Evolutionary conservation across 169 alveolate genomes (phyloP), one percentile per base, ranked within the genome.

Genomic region (Miamiensis avidus): DNA sequence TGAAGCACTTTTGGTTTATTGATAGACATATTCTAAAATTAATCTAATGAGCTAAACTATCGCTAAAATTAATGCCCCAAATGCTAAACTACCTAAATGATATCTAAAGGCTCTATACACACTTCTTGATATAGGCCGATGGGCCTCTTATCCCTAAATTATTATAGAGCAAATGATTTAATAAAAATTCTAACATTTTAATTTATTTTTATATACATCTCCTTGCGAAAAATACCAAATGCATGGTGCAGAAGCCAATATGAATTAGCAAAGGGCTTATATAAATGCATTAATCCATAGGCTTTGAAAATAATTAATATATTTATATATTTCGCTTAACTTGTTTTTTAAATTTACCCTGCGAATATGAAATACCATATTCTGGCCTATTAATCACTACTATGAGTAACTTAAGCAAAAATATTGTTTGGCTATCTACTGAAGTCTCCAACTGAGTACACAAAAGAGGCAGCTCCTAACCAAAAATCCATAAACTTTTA

Each of bases 81-180:
- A 95, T 65, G 98, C 98, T 27, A 95, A 84, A 0, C 98, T 91
- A 31, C 99, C 99, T 75, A 94, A 84, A 87, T 97, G 99, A 90
- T 95, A 97, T 88, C 96, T 88, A 65, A 93, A 82, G 69, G 93
- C 95, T 89, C 96, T 88, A 79, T 88, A 90, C 82, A 95, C 78
- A 76, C 93, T 91, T 25, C 84, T 91, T 34, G 90, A 77, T 64
- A 90, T 86, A 16, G 92, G 88, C 65, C 92, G 93, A 34, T 91
- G 95, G 20, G 4, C 4, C 82, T 93, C 97, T 65, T 88, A 86
- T 1, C 94, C 93, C 69, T 49, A 49, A 49, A 11, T 49, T 11
- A 11, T 49, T 49, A 49, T 49, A 49, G 26, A 49, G 20, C 4
- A 49, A 49, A 49, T 49, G 20, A 49, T 11, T 49, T 11, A 11